Evolutionary conservation across 306 rosid genomes (phyloP), one percentile per base, ranked within the genome.

Genomic region (Cicer judaicum): DNA sequence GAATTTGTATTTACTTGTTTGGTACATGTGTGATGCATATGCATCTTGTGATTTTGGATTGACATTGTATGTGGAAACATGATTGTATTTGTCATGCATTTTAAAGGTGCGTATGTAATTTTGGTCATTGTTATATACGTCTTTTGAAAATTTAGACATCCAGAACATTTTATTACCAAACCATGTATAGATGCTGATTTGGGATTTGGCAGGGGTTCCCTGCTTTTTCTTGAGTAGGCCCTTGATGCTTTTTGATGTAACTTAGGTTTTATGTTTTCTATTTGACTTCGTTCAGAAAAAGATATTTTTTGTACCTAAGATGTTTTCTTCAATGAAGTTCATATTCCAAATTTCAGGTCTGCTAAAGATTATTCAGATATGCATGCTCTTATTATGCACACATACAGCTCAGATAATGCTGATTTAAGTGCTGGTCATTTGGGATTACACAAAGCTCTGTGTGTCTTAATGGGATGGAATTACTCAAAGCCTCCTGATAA

Each of bases 391-490:
- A 75, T 95, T 69, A 84, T 90, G 99, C 98, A 95, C 91, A 71
- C 91, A 52, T 95, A 87, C 96, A 81, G 85, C 96, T 78, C 85
- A 42, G 91, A 90, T 80, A 84, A 69, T 84, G 86, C 91, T 69
- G 97, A 92, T 84, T 78, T 60, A 81, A 85, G 19, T 44, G 90
- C 92, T 87, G 97, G 90, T 80, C 99, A 95, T 86, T 79, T 92
- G 91, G 99, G 98, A 80, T 90, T 95, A 64, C 97, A 95, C 91
- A 90, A 92, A 86, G 97, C 99, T 75, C 79, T 90, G 38, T 95
- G 99, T 90, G 92, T 87, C 77, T 80, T 95, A 75, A 92, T 90
- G 99, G 99, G 99, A 72, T 95, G 99, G 99, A 87, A 85, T 89
- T 85, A 85, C 85, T 86, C 79, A 18, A 87, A 79, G 89, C 83